Conservation (phyloP, 2,329 filamentous ascomycete genomes). For the Coleophoma crateriformis region DNA sequence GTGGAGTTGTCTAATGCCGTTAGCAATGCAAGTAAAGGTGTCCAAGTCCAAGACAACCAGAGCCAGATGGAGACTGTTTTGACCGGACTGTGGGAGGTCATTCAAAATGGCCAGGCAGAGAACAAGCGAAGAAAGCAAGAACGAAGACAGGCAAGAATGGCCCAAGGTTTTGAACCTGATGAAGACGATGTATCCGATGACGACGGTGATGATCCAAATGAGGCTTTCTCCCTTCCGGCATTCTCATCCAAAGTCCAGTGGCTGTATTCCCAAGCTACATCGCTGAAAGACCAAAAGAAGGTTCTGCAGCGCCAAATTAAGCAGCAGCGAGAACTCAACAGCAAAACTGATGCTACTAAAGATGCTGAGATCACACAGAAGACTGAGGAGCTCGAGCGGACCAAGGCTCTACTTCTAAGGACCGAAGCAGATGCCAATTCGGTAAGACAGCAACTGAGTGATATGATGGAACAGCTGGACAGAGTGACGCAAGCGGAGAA, state of each 20-base stretch:
- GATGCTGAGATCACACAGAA: slow-evolving; percentile 58
- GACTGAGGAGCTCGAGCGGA: slow-evolving; percentile 47
- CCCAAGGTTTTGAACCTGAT: slow-evolving; percentile 53
- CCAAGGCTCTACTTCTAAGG: slow-evolving; percentile 27
- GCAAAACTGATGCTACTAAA: slow-evolving; percentile 71
- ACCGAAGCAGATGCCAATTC: slow-evolving; percentile 26
- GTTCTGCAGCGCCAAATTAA: slow-evolving; percentile 90
- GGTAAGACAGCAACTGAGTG: slow-evolving; percentile 24
- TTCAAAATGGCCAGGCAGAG: slow-evolving; percentile 43
- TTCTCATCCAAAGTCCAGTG: slow-evolving; percentile 77
- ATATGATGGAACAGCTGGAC: slow-evolving; percentile 27
- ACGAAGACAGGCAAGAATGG: slow-evolving; percentile 43
- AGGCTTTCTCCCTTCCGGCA: slow-evolving; percentile 65
- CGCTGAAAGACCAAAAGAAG: slow-evolving; percentile 79
- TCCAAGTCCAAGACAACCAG: slow-evolving; percentile 31
- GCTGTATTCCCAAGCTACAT: slow-evolving; percentile 70
- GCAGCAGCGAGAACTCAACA: slow-evolving; percentile 90
- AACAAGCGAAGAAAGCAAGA: slow-evolving; percentile 49
- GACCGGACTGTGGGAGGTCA: slow-evolving; percentile 45
- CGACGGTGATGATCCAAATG: slow-evolving; percentile 50
- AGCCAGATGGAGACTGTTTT: slow-evolving; percentile 51
- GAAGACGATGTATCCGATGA: slow-evolving; percentile 56
- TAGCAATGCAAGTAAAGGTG: slow-evolving; percentile 10
- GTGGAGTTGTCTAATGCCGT: slow-evolving; percentile 17
- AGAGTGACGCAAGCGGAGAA: slow-evolving; percentile 17